phyloP scores from a whole-genome alignment of 2,329 filamentous ascomycete genomes.

The Penicillium sp. region DNA sequence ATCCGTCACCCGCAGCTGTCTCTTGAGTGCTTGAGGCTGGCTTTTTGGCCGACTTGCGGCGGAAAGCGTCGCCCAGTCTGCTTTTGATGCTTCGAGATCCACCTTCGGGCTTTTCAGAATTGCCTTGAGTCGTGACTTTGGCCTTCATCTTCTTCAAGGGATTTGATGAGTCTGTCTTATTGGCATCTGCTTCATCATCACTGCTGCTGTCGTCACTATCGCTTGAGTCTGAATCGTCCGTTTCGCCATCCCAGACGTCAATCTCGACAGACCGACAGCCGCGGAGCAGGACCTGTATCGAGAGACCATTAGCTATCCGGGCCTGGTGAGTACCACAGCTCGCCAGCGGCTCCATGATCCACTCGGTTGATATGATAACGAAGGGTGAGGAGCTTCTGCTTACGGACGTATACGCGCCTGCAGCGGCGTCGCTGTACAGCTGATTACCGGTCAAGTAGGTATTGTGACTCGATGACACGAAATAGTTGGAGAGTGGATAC shows the following conservation, averaged over 20 bases:
- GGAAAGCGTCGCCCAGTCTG: constrained; percentile 19
- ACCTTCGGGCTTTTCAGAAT: constrained; percentile 12
- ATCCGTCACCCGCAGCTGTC: neutral
- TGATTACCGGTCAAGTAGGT: constrained; percentile 88
- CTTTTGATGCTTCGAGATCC: constrained; percentile 15
- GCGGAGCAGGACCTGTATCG: constrained; percentile 57
- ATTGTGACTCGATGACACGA: constrained; percentile 91
- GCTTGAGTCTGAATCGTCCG: constrained; percentile 31
- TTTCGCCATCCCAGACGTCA: constrained; percentile 81
- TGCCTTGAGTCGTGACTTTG: neutral
- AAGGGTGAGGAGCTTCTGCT: constrained; percentile 25
- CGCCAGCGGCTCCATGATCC: too few relatives aligned
- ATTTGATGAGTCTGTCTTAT: constrained; percentile 13
- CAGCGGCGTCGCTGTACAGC: constrained; percentile 68
- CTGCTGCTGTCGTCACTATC: constrained; percentile 25
- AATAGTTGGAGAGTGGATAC: constrained; percentile 78
- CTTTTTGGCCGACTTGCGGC: constrained; percentile 15
- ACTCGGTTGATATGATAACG: neutral
- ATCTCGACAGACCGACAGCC: constrained; percentile 91
- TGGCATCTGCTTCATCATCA: constrained; percentile 20
- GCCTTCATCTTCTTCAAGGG: constrained; percentile 18
- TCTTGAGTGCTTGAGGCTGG: neutral
- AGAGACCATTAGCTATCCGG: too few relatives aligned
- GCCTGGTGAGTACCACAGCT: too few relatives aligned
- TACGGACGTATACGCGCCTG: constrained; percentile 71